These are phyloP conservation scores for Cryomyces minteri DNA, from an alignment of 495 filamentous ascomycete genomes.

Conservation along the genomic window DNA sequence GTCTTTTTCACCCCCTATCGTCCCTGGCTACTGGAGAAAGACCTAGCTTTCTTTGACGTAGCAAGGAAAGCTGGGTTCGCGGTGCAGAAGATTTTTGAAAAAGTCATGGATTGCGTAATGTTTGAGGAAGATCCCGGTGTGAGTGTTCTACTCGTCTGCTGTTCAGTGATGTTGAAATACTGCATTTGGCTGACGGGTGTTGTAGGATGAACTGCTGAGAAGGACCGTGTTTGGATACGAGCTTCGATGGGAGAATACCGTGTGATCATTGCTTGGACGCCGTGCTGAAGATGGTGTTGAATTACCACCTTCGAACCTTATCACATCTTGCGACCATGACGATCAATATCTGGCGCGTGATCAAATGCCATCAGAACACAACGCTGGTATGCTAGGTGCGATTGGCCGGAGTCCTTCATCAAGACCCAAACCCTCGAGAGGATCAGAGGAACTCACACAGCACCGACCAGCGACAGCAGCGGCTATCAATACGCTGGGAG, in stretches of 20 bases:
- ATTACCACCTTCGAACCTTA: no score
- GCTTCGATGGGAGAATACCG: conserved; percentile 19
- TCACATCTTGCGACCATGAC: no score
- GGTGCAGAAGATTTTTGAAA: conserved; percentile 64
- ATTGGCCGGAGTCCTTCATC: no score
- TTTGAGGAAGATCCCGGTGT: conserved; percentile 75
- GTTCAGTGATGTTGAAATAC: background rate
- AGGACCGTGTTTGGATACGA: conserved; percentile 71
- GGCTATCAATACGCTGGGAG: no score
- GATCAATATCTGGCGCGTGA: no score
- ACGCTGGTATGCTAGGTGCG: no score
- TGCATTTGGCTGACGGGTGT: conserved; percentile 1
- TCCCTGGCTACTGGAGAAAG: conserved; percentile 71
- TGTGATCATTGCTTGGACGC: no score
- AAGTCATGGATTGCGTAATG: conserved; percentile 63
- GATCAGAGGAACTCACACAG: no score
- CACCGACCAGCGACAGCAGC: no score
- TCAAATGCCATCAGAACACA: no score
- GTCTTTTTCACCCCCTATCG: conserved; percentile 91
- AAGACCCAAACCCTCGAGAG: no score
- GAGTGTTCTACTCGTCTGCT: conserved; percentile 10
- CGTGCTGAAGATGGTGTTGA: no score
- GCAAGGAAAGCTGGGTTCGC: conserved; percentile 45
- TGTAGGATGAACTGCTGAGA: conserved; percentile 29
- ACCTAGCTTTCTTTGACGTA: conserved; percentile 69